A percentile compares a stretch with the other conserved stretches of the same genome.
phyloP scores from a whole-genome alignment of 139 green algal genomes.

The Volvox reticuliferus region DNA sequence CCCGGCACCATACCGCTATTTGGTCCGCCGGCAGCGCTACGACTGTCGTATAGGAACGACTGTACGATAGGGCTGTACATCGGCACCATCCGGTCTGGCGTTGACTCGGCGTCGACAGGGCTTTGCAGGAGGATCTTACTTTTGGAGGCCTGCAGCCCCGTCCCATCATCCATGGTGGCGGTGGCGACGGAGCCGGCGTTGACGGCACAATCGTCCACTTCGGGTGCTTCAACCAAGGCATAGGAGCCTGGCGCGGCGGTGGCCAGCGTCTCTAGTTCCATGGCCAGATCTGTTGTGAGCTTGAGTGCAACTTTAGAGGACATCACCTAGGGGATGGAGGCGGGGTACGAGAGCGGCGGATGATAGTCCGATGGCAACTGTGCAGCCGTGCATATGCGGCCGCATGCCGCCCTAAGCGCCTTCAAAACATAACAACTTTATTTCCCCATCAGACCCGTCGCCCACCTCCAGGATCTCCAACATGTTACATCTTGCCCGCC shows the following conservation, averaged over 20 bases:
- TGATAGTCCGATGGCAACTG: too few species aligned
- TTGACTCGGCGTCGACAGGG: neutral
- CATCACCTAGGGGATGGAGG: neutral
- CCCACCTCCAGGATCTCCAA: constrained; percentile 7
- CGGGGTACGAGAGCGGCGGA: too few species aligned
- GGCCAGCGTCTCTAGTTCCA: constrained; percentile 4
- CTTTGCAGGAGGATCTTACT: neutral
- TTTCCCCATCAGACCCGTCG: neutral
- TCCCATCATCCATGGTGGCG: neutral
- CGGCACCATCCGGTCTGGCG: neutral
- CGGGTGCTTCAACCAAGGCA: neutral
- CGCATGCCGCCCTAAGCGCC: too few species aligned
- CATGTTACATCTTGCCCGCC: neutral
- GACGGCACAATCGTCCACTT: neutral
- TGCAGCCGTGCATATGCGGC: too few species aligned
- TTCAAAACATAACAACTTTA: too few species aligned
- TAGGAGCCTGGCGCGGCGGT: constrained; percentile 1
- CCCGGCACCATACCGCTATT: neutral
- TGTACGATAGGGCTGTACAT: neutral
- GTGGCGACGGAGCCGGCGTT: neutral
- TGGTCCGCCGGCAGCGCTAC: neutral
- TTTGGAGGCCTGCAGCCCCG: neutral
- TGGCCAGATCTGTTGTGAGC: neutral
- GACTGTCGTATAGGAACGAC: neutral
- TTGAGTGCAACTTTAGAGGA: neutral